Base-by-base conservation (phyloP, 129 eudicot genomes). In the Mikania micrantha region DNA sequence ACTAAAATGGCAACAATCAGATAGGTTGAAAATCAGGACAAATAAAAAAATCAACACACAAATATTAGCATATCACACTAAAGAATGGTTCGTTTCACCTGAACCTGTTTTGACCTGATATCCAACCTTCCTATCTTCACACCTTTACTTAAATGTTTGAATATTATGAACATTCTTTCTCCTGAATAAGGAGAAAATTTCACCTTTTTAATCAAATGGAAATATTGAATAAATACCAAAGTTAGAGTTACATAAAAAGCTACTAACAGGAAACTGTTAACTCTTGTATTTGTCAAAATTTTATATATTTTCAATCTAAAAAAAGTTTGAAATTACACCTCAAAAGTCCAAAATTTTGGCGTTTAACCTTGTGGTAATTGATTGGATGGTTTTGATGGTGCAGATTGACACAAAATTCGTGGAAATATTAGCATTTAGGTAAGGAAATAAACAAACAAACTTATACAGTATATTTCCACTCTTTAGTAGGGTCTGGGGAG, bases 341-440 rank as follows among this genome's bases (percentile, higher is more conserved):
- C 15, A 66, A 34, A 44, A n/a, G 32, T 47, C n/a, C 34, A 21
- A 61, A 60, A 16, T 52, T 25, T 35, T 36, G 27, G 56, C 17
- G 3, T 25, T 20, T 28, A 39, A 28, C 27, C 63, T 16, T 29
- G 44, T 5, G 8, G 25, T 49, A 24, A 57, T 16, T 44, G 25
- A 60, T 22, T 63, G 24, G 27, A 68, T 72, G 61, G 60, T 52
- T 71, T 15, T 73, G 44, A 49, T 82, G 74, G 34, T 73, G 71
- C 88, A 90, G 95, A 76, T 90, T 54, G 85, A 84, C 35, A n/a
- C 95, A 50, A 82, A 78, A 67, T 90, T 90, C 45, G 62, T 81
- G 66, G 88, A 90, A 84, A 66, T 90, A 36, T 73, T 86, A 58
- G 90, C 88, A 58, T n/a, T n/a, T n/a, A n/a, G n/a, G n/a, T n/a